phyloP scores from a whole-genome alignment of 768 basidiomycete species.

The Suillus clintonianus region DNA sequence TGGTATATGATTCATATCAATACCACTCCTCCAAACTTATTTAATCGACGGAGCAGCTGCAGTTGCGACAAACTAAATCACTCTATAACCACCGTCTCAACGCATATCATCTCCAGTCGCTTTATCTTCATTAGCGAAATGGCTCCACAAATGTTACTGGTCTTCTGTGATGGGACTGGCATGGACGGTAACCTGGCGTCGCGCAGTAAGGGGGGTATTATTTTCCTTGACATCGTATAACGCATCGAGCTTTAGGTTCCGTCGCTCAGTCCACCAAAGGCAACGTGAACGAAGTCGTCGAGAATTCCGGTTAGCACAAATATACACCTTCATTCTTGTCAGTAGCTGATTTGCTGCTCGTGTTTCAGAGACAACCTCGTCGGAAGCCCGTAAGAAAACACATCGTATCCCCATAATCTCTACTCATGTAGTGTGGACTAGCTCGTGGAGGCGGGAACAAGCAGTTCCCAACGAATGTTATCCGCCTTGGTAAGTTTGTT shows the following conservation, averaged over 20 bases:
- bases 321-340: not conserved
- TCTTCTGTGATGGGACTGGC: conserved; percentile 14
- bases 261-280: not conserved
- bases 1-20: too few relatives aligned
- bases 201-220: not conserved
- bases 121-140: not conserved
- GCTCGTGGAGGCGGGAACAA: not conserved
- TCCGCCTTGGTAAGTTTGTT: conserved; percentile 12
- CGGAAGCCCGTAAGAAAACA: not conserved
- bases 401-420: not conserved
- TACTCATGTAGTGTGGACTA: not conserved
- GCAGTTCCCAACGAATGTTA: conserved; percentile 5
- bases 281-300: not conserved
- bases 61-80: too few relatives aligned
- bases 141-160: conserved; percentile 6
- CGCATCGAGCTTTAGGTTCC: not conserved
- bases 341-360: not conserved
- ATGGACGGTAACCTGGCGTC: conserved; percentile 9
- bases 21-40: too few relatives aligned
- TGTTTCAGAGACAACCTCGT: not conserved
- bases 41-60: too few relatives aligned
- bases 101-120: too few relatives aligned
- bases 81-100: too few relatives aligned
- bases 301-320: not conserved
- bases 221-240: not conserved